Evolutionary conservation across 768 basidiomycete genomes (phyloP).

Genomic region (Clitopilus hobsonii): DNA sequence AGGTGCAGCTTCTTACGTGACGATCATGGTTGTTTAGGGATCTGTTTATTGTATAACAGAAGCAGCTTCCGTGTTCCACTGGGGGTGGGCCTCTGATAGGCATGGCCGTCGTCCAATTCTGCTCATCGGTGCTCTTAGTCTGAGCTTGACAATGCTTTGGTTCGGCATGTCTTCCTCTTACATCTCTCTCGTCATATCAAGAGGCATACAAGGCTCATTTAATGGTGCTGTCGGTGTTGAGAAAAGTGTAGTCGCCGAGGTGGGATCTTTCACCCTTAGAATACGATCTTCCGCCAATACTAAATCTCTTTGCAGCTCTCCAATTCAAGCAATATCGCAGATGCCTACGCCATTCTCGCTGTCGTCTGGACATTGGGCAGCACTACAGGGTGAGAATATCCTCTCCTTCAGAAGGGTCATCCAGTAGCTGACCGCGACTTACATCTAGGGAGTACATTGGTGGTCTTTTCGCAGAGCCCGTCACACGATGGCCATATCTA

Average conservation of each 20-base stretch:
- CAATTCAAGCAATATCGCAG: conserved; percentile 21
- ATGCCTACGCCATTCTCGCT: conserved; percentile 22
- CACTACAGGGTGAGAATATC: conserved; percentile 16
- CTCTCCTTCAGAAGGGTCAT: background rate
- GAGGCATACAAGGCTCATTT: conserved; percentile 12
- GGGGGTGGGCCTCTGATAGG: conserved; percentile 31
- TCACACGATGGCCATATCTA: conserved; percentile 20
- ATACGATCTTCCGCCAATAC: background rate
- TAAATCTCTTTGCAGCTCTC: conserved; percentile 14
- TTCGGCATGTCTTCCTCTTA: conserved; percentile 30
- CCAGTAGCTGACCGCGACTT: background rate
- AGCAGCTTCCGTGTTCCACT: conserved; percentile 23
- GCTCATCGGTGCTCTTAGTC: conserved; percentile 27
- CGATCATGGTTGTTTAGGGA: conserved; percentile 23
- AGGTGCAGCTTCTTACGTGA: conserved; percentile 22
- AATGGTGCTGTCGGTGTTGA: conserved; percentile 37
- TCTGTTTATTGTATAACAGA: conserved; percentile 32
- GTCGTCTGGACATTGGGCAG: conserved; percentile 21
- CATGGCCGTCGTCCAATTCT: conserved; percentile 29
- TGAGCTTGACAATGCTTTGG: conserved; percentile 23
- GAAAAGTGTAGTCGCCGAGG: conserved; percentile 17
- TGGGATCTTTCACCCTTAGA: background rate
- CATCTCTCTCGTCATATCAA: conserved; percentile 10
- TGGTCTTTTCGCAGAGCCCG: conserved; percentile 25
- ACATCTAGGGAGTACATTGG: conserved; percentile 19